Percentiles rank a stretch among this genome's conserved stretches.
phyloP scores from a whole-genome alignment of 805 yeast species.

The Candida tammaniensis region DNA sequence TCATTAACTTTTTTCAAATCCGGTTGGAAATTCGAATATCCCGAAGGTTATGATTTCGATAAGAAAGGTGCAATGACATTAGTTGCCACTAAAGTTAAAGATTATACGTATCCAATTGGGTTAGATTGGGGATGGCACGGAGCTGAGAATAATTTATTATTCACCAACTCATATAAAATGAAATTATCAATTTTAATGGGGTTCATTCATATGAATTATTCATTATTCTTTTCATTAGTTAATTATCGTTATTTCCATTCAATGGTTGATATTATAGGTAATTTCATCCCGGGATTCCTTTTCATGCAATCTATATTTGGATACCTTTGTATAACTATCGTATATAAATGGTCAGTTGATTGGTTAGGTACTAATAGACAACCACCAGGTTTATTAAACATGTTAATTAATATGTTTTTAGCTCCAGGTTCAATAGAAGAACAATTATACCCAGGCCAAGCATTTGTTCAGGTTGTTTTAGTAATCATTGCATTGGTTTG shows the following conservation, averaged over 20 bases:
- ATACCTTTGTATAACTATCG: conserved; percentile 60
- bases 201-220: conserved; percentile 70
- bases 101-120: conserved; percentile 59
- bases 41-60: conserved; percentile 41
- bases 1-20: conserved; percentile 65
- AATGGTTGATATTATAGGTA: conserved; percentile 64
- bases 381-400: conserved; percentile 72
- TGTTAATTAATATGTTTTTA: conserved; percentile 73
- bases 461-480: conserved; percentile 55
- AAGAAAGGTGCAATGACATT: conserved; percentile 35
- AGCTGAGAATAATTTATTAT: conserved; percentile 66
- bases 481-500: conserved; percentile 61
- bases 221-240: conserved; percentile 64
- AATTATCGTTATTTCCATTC: conserved; percentile 58
- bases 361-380: conserved; percentile 62
- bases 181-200: conserved; percentile 75
- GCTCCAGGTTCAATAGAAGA: conserved; percentile 70
- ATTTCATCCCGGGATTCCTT: conserved; percentile 68
- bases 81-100: conserved; percentile 39
- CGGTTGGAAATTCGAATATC: conserved; percentile 68
- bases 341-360: conserved; percentile 72
- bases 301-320: conserved; percentile 80
- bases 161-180: conserved; percentile 76
- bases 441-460: conserved; percentile 63
- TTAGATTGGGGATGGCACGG: conserved; percentile 79